phyloP scores from a whole-genome alignment of 768 basidiomycete genomes.

The Russula sp. region DNA sequence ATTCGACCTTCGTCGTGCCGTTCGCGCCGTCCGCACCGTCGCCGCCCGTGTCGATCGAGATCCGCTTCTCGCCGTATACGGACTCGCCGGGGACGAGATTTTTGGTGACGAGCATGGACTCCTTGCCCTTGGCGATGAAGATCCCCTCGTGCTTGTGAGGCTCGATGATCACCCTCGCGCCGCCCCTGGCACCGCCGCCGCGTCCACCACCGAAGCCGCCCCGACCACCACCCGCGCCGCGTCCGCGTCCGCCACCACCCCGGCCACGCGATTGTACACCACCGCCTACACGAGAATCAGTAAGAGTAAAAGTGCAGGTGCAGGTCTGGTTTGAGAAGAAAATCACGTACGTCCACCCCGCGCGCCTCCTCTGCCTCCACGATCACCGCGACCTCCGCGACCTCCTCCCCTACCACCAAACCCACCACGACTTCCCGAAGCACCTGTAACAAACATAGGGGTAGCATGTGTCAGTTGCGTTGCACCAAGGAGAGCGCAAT shows the following conservation, averaged over 20 bases:
- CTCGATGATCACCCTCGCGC: constrained; percentile 85
- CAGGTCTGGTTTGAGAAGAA: background rate
- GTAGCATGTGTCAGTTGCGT: background rate
- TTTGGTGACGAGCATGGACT: constrained; percentile 93
- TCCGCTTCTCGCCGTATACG: constrained; percentile 98
- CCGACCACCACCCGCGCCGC: constrained; percentile 42
- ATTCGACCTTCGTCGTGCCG: constrained; percentile 63
- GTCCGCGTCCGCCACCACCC: constrained; percentile 23
- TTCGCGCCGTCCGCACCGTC: constrained; percentile 54
- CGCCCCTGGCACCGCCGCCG: constrained; percentile 76
- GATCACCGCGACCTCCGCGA: constrained; percentile 31
- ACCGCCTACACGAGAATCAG: constrained; percentile 14
- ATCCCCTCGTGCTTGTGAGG: constrained; percentile 92
- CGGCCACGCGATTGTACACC: constrained; percentile 30
- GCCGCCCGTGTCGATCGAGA: constrained; percentile 59
- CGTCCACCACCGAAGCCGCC: constrained; percentile 57
- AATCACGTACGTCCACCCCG: constrained; percentile 22
- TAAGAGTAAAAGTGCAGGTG: background rate
- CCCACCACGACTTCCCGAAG: constrained; percentile 71
- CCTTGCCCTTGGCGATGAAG: constrained; percentile 97
- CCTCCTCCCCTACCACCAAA: constrained; percentile 25
- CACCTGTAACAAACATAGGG: constrained; percentile 31
- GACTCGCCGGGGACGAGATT: constrained; percentile 97
- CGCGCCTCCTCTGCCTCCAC: constrained; percentile 30
- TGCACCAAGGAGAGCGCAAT: background rate